phyloP scores from a whole-genome alignment of 805 yeast genomes.

The Sugiyamaella valdiviana region DNA sequence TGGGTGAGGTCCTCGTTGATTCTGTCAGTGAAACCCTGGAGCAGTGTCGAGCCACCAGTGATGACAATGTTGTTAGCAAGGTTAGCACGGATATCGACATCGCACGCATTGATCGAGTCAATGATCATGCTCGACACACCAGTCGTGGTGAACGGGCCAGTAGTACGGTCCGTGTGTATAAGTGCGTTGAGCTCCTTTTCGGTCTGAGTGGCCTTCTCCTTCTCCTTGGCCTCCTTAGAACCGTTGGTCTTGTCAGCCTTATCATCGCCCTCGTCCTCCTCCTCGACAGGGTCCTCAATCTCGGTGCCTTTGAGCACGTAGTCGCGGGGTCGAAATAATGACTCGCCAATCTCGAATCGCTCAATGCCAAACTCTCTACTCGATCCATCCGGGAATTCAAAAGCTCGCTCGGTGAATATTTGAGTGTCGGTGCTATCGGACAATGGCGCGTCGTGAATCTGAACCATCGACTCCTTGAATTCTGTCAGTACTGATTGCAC shows the following conservation, averaged over 20 bases:
- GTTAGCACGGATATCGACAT: conserved; percentile 85
- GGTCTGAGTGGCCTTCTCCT: conserved; percentile 16
- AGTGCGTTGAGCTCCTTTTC: conserved; percentile 11
- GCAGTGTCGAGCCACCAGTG: conserved; percentile 75
- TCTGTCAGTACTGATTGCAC: conserved; percentile 42
- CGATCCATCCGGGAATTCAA: conserved; percentile 58
- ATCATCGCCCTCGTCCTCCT: conserved; percentile 7
- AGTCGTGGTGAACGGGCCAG: conserved; percentile 14
- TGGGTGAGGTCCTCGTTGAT: conserved; percentile 62
- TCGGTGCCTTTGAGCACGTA: conserved; percentile 14
- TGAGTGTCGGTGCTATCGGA: conserved; percentile 28
- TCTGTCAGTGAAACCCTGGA: conserved; percentile 77
- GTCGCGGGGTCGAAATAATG: conserved; percentile 56
- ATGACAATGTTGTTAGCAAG: conserved; percentile 83
- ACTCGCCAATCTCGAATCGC: conserved; percentile 60
- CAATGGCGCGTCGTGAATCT: conserved; percentile 39
- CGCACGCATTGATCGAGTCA: conserved; percentile 44
- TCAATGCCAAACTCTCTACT: conserved; percentile 53
- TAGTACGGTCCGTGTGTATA: conserved; percentile 17
- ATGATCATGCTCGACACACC: conserved; percentile 56
- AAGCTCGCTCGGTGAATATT: conserved; percentile 47
- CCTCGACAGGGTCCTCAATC: conserved; percentile 25
- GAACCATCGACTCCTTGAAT: conserved; percentile 39
- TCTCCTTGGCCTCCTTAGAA: not conserved
- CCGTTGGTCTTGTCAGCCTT: conserved; percentile 6